These are phyloP conservation scores for Allium fistulosum DNA, from an alignment of 106 monocot species.

Conservation along the genomic window DNA sequence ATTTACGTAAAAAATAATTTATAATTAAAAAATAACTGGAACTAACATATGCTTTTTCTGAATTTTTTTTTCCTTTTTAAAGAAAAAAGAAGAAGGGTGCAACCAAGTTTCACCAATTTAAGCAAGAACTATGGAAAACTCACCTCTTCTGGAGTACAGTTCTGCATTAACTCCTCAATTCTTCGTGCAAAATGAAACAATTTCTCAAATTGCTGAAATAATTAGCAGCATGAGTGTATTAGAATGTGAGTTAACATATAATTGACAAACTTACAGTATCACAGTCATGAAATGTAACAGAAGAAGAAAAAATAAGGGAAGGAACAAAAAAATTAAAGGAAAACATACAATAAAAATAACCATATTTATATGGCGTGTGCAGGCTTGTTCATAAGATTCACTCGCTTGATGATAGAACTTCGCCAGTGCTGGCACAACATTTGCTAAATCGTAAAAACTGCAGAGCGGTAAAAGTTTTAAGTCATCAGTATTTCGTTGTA, in stretches of 20 bases:
- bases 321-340: neutral
- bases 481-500: conserved; percentile 1
- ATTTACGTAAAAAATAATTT: no score
- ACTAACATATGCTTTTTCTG: no score
- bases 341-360: conserved; percentile 86
- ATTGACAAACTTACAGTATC: neutral
- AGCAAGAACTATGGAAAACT: conserved; percentile 3
- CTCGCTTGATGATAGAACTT: conserved; percentile 98
- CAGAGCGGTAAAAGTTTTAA: conserved; percentile 12
- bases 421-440: conserved; percentile 80
- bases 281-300: no score
- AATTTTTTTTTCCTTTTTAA: no score
- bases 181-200: conserved; percentile 83
- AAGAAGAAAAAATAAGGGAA: neutral
- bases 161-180: conserved; percentile 77
- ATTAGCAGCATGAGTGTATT: no score
- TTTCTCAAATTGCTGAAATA: conserved; percentile 78
- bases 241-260: neutral
- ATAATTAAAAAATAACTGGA: no score
- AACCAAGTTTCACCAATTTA: no score
- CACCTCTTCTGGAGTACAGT: conserved; percentile 80
- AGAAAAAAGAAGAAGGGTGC: no score
- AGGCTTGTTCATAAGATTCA: conserved; percentile 96
- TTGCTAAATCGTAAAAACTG: conserved; percentile 96
- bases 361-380: conserved; percentile 72